These are phyloP conservation scores for Microdochium nivale DNA, from an alignment of 2,329 filamentous ascomycete species.

Conservation along the genomic window DNA sequence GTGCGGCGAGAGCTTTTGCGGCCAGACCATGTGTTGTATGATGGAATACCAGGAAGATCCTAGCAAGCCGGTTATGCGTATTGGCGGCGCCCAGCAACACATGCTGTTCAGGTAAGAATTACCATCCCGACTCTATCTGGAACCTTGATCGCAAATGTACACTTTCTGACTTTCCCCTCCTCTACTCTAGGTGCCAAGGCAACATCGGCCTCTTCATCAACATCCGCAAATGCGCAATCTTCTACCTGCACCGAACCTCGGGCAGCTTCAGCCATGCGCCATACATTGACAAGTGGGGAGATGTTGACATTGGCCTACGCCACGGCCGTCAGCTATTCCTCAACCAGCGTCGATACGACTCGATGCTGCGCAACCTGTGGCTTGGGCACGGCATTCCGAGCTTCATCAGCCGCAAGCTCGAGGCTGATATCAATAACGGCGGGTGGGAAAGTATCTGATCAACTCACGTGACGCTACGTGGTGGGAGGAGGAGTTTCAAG, in stretches of 20 bases:
- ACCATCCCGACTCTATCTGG: not conserved
- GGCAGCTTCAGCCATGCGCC: constrained; percentile 83
- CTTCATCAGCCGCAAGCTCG: constrained; percentile 79
- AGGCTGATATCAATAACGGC: constrained; percentile 93
- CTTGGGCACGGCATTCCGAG: constrained; percentile 80
- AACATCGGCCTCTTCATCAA: constrained; percentile 94
- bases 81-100: constrained; percentile 87
- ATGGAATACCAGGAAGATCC: constrained; percentile 43
- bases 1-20: constrained; percentile 95
- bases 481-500: too few species aligned
- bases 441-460: constrained; percentile 87
- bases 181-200: constrained; percentile 62
- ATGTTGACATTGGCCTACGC: constrained; percentile 84
- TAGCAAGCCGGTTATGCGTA: constrained; percentile 33
- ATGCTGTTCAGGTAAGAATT: constrained; percentile 60
- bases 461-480: not conserved
- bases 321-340: constrained; percentile 84
- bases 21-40: constrained; percentile 86
- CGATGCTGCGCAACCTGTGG: constrained; percentile 77
- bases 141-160: constrained; percentile 9
- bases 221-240: constrained; percentile 88
- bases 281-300: constrained; percentile 92
- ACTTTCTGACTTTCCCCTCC: constrained; percentile 1
- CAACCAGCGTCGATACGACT: constrained; percentile 90
- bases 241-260: constrained; percentile 74